Evolutionary conservation across 345 rosid species (phyloP), one percentile per base, ranked within the genome.

Genomic region (Theobroma cacao): DNA sequence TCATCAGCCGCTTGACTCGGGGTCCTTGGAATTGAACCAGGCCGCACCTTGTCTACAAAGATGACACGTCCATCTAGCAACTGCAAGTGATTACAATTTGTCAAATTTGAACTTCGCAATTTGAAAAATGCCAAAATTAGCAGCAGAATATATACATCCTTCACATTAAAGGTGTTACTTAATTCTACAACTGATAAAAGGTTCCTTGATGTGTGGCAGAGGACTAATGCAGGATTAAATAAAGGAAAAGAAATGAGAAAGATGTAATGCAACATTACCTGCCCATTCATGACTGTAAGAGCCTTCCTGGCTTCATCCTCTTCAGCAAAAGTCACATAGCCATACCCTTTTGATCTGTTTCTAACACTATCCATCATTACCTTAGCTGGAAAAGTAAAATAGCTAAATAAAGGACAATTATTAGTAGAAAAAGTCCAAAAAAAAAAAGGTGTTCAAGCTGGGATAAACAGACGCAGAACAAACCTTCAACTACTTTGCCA

Each of bases 401-500:
- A 41, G 30, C 9, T 28, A 1, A 15, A 53, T 53, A 26, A 65
- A 15, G 40, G 26, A 61, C 7, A 38, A 69, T 20, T 6, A 33
- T 50, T 2, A 28, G 2, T 26, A 24, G 2, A 30, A 11, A 30
- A 1, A 8, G 38, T 36, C 38, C 7, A 34, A 52, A 38, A 33
- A 17, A 33, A 30, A 14, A 66, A 17, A 3, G 28, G 45, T 3
- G 10, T 55, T 61, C 9, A 15, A 60, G 30, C 41, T 20, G 26
- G n/a, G 26, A 75, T 7, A 40, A 45, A 61, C 8, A 78, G 14
- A 77, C 71, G 17, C 56, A 64, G 58, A 53, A 74, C 77, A 64
- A 48, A 91, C 96, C 91, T 81, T 74, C 83, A 10, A 84, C 70
- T 55, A 91, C 89, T 77, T 80, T 56, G 26, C 96, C 96, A 70